Base-by-base conservation (phyloP, 345 rosid species). In the Heritiera fomes region DNA sequence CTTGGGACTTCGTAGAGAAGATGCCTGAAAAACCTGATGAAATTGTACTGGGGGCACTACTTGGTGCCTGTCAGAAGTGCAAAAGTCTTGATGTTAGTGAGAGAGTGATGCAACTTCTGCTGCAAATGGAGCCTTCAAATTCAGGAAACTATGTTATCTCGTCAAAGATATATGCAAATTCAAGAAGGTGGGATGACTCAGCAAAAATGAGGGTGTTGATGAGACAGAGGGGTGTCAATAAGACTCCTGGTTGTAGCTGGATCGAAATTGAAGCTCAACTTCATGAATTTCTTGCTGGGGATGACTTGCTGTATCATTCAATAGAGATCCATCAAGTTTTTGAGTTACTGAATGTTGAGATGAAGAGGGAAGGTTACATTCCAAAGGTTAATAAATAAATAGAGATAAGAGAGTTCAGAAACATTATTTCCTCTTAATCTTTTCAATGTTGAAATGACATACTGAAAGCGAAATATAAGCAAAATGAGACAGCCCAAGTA, bases 181-280 rank as follows among this genome's bases (percentile, higher is more conserved):
- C 83, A 85, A 91, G 86, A 82, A 90, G 81, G 88, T 93, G 95
- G 95, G 91, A 90, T 79, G 89, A 91, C 15, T 87, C 89, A 7
- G 98, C 93, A 15, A 87, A 89, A 81, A 89, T 88, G 91, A 88
- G 97, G 80, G 73, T 71, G 4, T 83, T 90, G 86, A 93, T 94
- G 98, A 89, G 86, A 87, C 81, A 86, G 41, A 85, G 84, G 73
- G 97, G 95, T 38, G 86, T 93, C 38, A 30, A 62, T 38, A 95
- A 95, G 85, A 89, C 93, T 69, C 96, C 97, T 17, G 99, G 98
- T 17, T 93, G 99, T 82, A 95, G 97, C 82, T 95, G 98, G 99
- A 83, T 93, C 7, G 96, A 85, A 75, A 86, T 89, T 14, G 79
- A 84, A 62, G 81, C 82, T 78, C 85, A 80, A 81, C 76, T 85